Conservation (phyloP, 2,329 filamentous ascomycete genomes). For the Stenocarpella maydis region DNA sequence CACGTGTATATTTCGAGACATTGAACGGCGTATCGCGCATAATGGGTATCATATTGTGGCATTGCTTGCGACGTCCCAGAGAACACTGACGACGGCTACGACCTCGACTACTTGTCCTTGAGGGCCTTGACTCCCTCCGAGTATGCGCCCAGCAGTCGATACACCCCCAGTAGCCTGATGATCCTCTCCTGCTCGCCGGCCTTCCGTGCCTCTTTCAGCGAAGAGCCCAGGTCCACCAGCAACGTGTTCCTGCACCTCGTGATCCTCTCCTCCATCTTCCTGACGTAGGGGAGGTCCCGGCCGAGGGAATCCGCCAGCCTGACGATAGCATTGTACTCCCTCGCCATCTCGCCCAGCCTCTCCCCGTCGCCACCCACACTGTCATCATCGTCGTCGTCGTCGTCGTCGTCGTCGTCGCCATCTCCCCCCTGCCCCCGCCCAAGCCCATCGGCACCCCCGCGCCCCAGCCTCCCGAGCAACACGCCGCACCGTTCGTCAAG, state of each 20-base stretch:
- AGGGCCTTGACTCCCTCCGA: conserved; percentile 60
- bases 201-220: conserved; percentile 52
- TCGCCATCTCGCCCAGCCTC: conserved; percentile 53
- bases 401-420: conserved; percentile 44
- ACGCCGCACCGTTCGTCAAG: conserved; percentile 68
- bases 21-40: not conserved
- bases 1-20: not conserved
- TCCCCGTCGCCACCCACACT: conserved; percentile 43
- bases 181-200: conserved; percentile 52
- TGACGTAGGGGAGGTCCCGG: conserved; percentile 57
- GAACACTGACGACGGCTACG: not conserved
- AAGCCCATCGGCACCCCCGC: conserved; percentile 28
- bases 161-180: conserved; percentile 61
- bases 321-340: conserved; percentile 54
- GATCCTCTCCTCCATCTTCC: conserved; percentile 61
- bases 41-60: conserved; percentile 26
- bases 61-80: not conserved
- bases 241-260: conserved; percentile 63
- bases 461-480: conserved; percentile 67
- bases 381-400: conserved; percentile 44
- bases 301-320: conserved; percentile 55
- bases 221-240: conserved; percentile 62
- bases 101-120: conserved; percentile 46
- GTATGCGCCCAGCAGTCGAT: conserved; percentile 61
- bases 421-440: conserved; percentile 46